Evolutionary conservation across 2,329 filamentous ascomycete genomes (phyloP), one percentile per base, ranked within the genome.

Genomic region (Ceratocystis cacaofunesta): DNA sequence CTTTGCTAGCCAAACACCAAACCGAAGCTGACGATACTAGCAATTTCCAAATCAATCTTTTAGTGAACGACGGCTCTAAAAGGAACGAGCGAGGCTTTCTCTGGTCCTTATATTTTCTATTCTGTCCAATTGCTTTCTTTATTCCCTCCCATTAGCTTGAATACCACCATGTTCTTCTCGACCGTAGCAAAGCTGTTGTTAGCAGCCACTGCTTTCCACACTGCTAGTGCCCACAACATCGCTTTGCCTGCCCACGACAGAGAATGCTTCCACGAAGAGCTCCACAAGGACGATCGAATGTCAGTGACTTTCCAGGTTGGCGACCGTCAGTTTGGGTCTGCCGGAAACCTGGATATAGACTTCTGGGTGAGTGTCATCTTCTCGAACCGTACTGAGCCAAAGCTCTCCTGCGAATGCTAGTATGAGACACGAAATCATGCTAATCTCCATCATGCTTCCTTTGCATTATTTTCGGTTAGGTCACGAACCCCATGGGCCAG

Each of bases 291-390:
- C 76, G 94, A 99, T 80, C 89, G 88, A 77, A 99, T 99, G 94
- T 96, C 91, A 7, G 92, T 99, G 68, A 95, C 92, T 36, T 99
- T 95, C 82, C 94, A 97, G 79, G 92, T 97, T 67, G 94, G 94
- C 74, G 94, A 99, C 75, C 82, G 92, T 70, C 94, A 99, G 75
- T 96, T 96, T 77, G 92, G 92, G 63, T 89, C 89, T 63, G 92
- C 91, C 66, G 92, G 92, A 43, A 97, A 96, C 74, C 80, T 99
- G 68, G 92, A 97, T 71, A 88, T 99, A 73, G 94, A 99, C 76
- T 99, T 99, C 75, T 97, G 91, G 91, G 94, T 97, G 85, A 70
- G 68, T 58, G 10, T 22, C 62, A 15, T 44, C 22, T 32, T 1
- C 36, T 28, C 22, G 48, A 12, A 61, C 25, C 60, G 17, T 6